Evolutionary conservation across 2,329 filamentous ascomycete genomes (phyloP), one percentile per base, ranked within the genome.

Genomic region (Sordariomycetes sp.): DNA sequence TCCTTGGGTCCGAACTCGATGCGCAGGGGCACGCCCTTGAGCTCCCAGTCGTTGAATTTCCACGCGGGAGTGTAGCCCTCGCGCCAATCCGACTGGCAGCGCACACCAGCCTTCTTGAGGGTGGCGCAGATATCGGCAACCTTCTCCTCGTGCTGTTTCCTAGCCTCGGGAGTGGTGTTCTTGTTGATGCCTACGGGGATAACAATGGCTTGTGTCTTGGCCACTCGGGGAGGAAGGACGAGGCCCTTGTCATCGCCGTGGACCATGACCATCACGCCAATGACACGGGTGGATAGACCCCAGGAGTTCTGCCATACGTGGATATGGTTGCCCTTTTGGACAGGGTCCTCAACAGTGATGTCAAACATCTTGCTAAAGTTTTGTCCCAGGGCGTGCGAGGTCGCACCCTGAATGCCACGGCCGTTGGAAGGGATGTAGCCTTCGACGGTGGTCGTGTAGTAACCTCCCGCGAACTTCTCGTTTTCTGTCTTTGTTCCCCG

Each of bases 331-430:
- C 84, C 83, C 63, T 85, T 82, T 58, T 92, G 73, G 39, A 70
- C 68, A 17, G 92, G 92, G 53, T 98, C 88, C 59, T 98, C 90
- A 20, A 98, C 86, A 1, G 83, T 94, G 57, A 98, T 96, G 59
- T 92, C 83, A 57, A 96, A 98, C 88, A 98, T 98, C 65, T 93
- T 95, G 58, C 82, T 88, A 65, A 98, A 98, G 66, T 98, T 95
- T 64, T 98, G 92, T 34, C 92, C 92, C 8, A 98, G 72, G 49
- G 80, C 86, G 67, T 98, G 92, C 34, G 86, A 94, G 26, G 92
- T 98, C 34, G 79, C 92, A 45, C 88, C 92, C 64, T 98, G 92
- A 40, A 98, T 96, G 57, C 92, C 92, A 55, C 92, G 83, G 17
- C 92, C 92, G 44, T 93, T 96, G 41, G 86, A 79, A 23, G 92